phyloP scores from a whole-genome alignment of 2,329 filamentous ascomycete species.

The Trichoderma oligosporum region DNA sequence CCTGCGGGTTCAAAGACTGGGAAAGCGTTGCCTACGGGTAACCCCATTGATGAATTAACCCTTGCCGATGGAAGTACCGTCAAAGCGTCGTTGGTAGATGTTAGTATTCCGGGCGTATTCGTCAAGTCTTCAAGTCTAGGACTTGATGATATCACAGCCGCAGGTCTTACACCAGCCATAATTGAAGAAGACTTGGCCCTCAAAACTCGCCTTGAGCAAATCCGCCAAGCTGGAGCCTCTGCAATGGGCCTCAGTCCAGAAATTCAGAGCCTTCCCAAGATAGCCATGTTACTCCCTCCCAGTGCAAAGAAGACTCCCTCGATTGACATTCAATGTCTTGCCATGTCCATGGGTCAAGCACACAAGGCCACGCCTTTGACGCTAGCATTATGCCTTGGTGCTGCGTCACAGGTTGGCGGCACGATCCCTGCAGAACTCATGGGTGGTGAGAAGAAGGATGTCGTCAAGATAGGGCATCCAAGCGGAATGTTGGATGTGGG shows the following conservation, averaged over 20 bases:
- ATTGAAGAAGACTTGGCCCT: slow-evolving; percentile 46
- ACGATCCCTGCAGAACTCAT: slow-evolving; percentile 40
- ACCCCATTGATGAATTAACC: slow-evolving; percentile 47
- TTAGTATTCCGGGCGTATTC: slow-evolving; percentile 62
- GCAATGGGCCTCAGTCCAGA: slow-evolving; percentile 57
- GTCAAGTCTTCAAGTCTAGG: slow-evolving; percentile 51
- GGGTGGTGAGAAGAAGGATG: slow-evolving; percentile 22
- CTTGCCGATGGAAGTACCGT: slow-evolving; percentile 36
- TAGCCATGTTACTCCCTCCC: slow-evolving; percentile 46
- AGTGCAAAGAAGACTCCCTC: slow-evolving; percentile 23
- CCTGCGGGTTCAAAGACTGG: slow-evolving; percentile 63
- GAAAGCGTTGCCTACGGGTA: slow-evolving; percentile 48
- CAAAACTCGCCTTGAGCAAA: slow-evolving; percentile 48
- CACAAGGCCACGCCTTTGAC: slow-evolving; percentile 56
- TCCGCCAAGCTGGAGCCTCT: slow-evolving; percentile 54
- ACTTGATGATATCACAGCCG: slow-evolving; percentile 43
- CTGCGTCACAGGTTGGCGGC: slow-evolving; percentile 44
- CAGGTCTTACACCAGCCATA: slow-evolving; percentile 50
- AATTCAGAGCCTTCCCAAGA: slow-evolving; percentile 56
- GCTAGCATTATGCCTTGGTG: slow-evolving; percentile 49
- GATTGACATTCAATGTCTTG: slow-evolving; percentile 43
- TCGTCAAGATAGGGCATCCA: slow-evolving; percentile 45
- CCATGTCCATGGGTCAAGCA: slow-evolving; percentile 53
- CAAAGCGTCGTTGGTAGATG: slow-evolving; percentile 57
- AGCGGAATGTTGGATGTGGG: slow-evolving; percentile 46